phyloP scores from a whole-genome alignment of 345 rosid genomes.

The Microcos paniculata region DNA sequence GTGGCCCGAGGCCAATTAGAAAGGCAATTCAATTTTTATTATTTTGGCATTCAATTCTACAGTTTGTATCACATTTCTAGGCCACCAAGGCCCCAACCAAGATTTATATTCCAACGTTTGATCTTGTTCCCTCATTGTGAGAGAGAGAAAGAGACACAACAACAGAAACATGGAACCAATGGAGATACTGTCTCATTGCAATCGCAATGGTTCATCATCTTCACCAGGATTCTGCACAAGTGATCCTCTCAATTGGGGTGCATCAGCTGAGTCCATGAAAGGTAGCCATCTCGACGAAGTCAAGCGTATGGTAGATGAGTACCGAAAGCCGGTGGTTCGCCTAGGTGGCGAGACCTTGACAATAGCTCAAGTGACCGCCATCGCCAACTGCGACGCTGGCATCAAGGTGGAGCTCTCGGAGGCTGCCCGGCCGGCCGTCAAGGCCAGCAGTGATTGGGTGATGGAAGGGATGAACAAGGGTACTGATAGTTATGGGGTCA shows the following conservation, averaged over 20 bases:
- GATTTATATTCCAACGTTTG: too few species aligned
- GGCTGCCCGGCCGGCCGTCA: conserved; percentile 49
- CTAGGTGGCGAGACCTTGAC: conserved; percentile 77
- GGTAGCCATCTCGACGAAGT: conserved; percentile 92
- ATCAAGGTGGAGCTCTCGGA: conserved; percentile 57
- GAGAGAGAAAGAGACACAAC: too few species aligned
- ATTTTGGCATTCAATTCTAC: not conserved
- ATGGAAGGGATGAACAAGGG: conserved; percentile 78
- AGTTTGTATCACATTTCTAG: not conserved
- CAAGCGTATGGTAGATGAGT: conserved; percentile 67
- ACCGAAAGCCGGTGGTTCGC: conserved; percentile 51
- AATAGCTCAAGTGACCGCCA: conserved; percentile 71
- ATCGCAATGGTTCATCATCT: conserved; percentile 5
- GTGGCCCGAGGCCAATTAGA: not conserved
- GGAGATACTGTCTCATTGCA: not conserved
- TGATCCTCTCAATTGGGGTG: conserved; percentile 77
- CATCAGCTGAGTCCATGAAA: conserved; percentile 66
- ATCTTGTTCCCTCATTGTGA: too few species aligned
- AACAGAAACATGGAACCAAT: conserved; percentile 17
- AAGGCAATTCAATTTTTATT: not conserved
- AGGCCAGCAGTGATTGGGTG: conserved; percentile 83
- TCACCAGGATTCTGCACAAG: conserved; percentile 12
- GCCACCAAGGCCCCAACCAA: too few species aligned
- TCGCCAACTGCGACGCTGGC: conserved; percentile 34
- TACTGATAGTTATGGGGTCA: conserved; percentile 69